phyloP scores from a whole-genome alignment of 108 stramenopile species.

The Nitzschia sp. region DNA sequence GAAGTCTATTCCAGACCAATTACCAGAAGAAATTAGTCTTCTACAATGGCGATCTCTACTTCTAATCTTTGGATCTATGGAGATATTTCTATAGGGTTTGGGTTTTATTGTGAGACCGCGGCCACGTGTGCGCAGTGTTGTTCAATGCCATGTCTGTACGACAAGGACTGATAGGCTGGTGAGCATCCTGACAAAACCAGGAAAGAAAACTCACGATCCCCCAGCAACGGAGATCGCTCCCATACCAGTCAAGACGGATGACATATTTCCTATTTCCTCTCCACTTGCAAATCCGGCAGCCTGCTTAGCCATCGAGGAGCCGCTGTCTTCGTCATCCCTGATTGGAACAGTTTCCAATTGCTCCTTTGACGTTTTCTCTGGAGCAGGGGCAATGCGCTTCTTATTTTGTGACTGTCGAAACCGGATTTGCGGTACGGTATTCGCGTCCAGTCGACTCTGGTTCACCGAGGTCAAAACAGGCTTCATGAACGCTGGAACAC shows the following conservation, averaged over 20 bases:
- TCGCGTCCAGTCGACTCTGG: conserved; percentile 42
- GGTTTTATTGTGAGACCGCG: no score
- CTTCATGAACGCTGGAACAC: conserved; percentile 53
- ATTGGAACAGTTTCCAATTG: conserved; percentile 8
- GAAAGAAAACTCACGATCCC: neutral
- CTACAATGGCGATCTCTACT: no score
- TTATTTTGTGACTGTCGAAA: conserved; percentile 29
- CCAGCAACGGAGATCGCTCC: conserved; percentile 32
- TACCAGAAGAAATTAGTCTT: no score
- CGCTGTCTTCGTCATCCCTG: conserved; percentile 5
- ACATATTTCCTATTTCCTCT: conserved; percentile 46
- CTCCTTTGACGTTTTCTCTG: neutral
- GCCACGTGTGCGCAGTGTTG: no score
- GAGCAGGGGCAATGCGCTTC: neutral
- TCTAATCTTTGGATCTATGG: no score
- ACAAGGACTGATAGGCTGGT: neutral
- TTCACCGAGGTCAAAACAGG: conserved; percentile 17
- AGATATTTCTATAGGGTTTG: no score
- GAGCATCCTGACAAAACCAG: no score
- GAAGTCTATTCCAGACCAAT: no score
- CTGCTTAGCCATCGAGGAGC: conserved; percentile 30
- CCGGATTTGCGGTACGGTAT: conserved; percentile 49
- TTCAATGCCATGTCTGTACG: no score
- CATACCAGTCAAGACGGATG: conserved; percentile 56
- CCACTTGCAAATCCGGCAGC: conserved; percentile 57